Evolutionary conservation across 2,329 filamentous ascomycete species (phyloP).

Genomic region (Diaporthe sp.): DNA sequence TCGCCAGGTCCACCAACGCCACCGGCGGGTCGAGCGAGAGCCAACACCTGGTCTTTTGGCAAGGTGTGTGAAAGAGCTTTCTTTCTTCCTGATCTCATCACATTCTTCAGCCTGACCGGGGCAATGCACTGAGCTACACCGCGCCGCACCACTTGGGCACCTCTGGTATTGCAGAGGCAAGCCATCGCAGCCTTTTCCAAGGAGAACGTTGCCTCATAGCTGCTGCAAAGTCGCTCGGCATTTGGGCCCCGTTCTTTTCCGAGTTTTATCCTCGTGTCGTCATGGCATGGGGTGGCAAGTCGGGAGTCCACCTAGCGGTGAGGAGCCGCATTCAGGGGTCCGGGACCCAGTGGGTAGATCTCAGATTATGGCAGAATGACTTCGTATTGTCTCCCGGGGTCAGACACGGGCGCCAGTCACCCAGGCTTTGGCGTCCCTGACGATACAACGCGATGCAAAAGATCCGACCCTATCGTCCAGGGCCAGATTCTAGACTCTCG

Average conservation of each 20-base stretch:
- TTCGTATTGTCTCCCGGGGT: conserved; percentile 27
- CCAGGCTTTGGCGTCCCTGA: conserved; percentile 20
- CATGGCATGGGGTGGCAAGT: conserved; percentile 25
- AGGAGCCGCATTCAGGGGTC: conserved; percentile 36
- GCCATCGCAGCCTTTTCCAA: background rate
- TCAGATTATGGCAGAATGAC: conserved; percentile 26
- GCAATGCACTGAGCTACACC: background rate
- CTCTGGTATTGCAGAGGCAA: background rate
- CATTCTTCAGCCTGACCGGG: background rate
- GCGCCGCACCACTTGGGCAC: background rate
- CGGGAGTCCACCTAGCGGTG: conserved; percentile 30
- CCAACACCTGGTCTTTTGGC: conserved; percentile 42
- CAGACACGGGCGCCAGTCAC: conserved; percentile 41
- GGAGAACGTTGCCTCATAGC: background rate
- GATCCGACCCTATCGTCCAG: background rate
- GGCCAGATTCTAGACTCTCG: background rate
- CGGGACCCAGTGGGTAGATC: conserved; percentile 37
- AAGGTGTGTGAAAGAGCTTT: conserved; percentile 35
- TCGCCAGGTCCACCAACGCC: conserved; percentile 40
- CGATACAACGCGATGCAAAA: background rate
- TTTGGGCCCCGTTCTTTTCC: conserved; percentile 12
- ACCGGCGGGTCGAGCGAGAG: conserved; percentile 32
- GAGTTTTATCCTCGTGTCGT: conserved; percentile 30
- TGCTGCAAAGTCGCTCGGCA: conserved; percentile 5
- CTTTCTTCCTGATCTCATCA: conserved; percentile 7